These are phyloP conservation scores for Colletotrichum caudatum DNA, from an alignment of 2,329 filamentous ascomycete species.

Conservation along the genomic window DNA sequence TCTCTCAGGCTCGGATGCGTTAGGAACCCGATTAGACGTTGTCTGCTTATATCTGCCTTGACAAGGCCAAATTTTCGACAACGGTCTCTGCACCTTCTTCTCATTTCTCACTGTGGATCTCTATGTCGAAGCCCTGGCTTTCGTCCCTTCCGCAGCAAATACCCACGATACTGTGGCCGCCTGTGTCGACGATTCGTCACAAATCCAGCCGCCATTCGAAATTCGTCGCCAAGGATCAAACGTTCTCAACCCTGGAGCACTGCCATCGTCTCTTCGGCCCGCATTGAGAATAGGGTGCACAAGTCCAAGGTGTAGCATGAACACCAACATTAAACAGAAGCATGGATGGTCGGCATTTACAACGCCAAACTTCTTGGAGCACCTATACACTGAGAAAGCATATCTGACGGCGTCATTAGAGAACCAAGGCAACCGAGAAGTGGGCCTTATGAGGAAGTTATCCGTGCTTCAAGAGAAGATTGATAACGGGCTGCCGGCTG, in stretches of 20 bases:
- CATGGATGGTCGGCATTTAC: constrained; percentile 47
- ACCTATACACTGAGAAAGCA: constrained; percentile 59
- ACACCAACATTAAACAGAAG: constrained; percentile 13
- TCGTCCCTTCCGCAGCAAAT: constrained; percentile 4
- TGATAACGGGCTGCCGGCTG: constrained; percentile 31
- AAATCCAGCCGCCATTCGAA: no score
- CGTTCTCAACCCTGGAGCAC: background rate
- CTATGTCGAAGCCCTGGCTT: constrained; percentile 22
- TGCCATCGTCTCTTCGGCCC: background rate
- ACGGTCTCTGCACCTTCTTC: background rate
- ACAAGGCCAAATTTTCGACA: background rate
- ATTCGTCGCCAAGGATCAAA: background rate
- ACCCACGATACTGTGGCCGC: background rate
- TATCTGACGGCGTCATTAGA: constrained; percentile 60
- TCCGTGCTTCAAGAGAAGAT: constrained; percentile 52
- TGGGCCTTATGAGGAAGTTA: constrained; percentile 55
- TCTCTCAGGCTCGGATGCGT: constrained; percentile 2
- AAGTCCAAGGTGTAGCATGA: background rate
- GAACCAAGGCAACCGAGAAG: constrained; percentile 53
- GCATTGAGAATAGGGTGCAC: constrained; percentile 1
- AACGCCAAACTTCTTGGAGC: constrained; percentile 55
- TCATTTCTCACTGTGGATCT: constrained; percentile 14
- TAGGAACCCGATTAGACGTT: background rate
- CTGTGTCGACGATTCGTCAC: background rate
- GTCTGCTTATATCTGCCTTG: constrained; percentile 14